Evolutionary conservation across 106 monocot genomes (phyloP).

Genomic region (Hemerocallis citrina): DNA sequence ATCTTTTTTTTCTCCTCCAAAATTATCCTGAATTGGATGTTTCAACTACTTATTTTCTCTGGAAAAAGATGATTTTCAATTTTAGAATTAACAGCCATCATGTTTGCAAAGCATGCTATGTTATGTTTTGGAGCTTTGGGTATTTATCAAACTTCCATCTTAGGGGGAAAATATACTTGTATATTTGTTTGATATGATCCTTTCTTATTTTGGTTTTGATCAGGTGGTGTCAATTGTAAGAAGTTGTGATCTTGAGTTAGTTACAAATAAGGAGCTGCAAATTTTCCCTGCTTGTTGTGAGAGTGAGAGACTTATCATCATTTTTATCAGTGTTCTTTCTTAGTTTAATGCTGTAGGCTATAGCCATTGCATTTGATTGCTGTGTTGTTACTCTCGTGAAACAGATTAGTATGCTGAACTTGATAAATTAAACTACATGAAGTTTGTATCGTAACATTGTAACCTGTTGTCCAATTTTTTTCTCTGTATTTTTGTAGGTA

Average conservation of each 20-base stretch:
- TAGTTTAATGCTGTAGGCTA: neutral
- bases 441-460: too few species aligned
- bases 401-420: neutral
- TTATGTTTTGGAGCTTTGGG: too few species aligned
- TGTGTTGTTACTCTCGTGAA: neutral
- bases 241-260: constrained; percentile 1
- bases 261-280: neutral
- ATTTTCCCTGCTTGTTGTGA: neutral
- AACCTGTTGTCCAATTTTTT: neutral
- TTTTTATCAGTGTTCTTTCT: neutral
- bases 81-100: neutral
- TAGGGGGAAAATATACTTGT: too few species aligned
- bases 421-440: neutral
- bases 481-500: neutral
- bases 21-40: neutral
- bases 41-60: neutral
- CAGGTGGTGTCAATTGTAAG: neutral
- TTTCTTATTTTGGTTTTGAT: neutral
- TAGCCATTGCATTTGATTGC: neutral
- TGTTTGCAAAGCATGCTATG: neutral
- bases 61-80: neutral
- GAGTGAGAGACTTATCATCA: neutral
- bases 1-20: neutral
- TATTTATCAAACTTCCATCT: too few species aligned
- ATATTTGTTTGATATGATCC: too few species aligned